These are phyloP conservation scores for Endocarpon pusillum DNA, from an alignment of 495 filamentous ascomycete genomes.

Conservation along the genomic window DNA sequence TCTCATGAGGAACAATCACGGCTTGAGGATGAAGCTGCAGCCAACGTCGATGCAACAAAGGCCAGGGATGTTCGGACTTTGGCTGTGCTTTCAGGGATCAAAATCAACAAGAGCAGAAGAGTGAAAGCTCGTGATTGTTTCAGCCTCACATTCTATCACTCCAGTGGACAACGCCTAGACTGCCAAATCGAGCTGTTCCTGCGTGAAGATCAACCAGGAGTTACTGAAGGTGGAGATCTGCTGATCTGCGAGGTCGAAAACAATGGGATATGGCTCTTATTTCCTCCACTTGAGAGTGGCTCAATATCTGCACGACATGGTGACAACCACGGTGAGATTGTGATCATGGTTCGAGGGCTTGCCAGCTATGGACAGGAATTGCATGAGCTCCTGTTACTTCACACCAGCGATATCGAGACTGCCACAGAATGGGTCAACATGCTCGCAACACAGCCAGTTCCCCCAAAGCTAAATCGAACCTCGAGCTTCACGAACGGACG, in stretches of 20 bases:
- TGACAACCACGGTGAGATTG: slow-evolving; percentile 47
- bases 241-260: slow-evolving; percentile 77
- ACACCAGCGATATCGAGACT: slow-evolving; percentile 52
- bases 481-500: slow-evolving; percentile 34
- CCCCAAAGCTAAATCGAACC: slow-evolving; percentile 39
- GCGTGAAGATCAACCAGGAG: slow-evolving; percentile 52
- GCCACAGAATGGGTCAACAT: slow-evolving; percentile 79
- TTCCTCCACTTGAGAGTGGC: slow-evolving; percentile 56
- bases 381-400: slow-evolving; percentile 54
- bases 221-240: slow-evolving; percentile 50
- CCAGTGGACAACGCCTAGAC: slow-evolving; percentile 72
- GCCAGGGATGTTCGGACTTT: slow-evolving; percentile 65
- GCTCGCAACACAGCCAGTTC: slow-evolving; percentile 57
- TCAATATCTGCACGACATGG: slow-evolving; percentile 67
- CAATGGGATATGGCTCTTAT: slow-evolving; percentile 67
- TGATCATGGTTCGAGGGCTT: slow-evolving; percentile 66
- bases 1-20: slow-evolving; percentile 73
- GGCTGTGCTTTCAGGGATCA: slow-evolving; percentile 47
- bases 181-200: slow-evolving; percentile 81
- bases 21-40: slow-evolving; percentile 79
- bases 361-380: slow-evolving; percentile 14
- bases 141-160: slow-evolving; percentile 68
- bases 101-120: slow-evolving; percentile 50
- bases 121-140: slow-evolving; percentile 84
- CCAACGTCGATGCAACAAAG: slow-evolving; percentile 60